Evolutionary conservation across 257 asterid genomes (phyloP).

Genomic region (Agastache rugosa): DNA sequence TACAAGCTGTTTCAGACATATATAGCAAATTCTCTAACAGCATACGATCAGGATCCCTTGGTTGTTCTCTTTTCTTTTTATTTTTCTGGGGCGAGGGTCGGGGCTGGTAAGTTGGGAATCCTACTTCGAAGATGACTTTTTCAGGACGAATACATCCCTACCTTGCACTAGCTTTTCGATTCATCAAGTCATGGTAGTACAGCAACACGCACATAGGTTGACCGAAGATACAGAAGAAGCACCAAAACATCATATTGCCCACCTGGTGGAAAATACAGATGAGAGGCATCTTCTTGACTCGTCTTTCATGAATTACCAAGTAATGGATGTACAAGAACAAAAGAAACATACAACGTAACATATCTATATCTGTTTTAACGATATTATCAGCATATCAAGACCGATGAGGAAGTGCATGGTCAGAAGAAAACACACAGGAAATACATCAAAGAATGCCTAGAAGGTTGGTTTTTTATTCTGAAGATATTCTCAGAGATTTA

Average conservation of each 20-base stretch:
- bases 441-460: constrained; percentile 2
- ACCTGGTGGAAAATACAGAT: constrained; percentile 54
- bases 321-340: neutral
- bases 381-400: neutral
- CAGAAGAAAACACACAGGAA: no score
- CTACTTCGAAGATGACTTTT: neutral
- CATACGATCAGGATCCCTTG: neutral
- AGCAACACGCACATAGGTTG: constrained; percentile 93
- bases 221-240: constrained; percentile 83
- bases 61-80: neutral
- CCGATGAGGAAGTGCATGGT: neutral
- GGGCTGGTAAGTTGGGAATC: neutral
- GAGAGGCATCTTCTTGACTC: neutral
- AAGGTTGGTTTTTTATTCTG: neutral
- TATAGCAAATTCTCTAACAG: constrained; percentile 1
- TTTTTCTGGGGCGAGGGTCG: neutral
- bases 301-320: neutral
- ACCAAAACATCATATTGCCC: constrained; percentile 98
- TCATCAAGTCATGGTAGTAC: constrained; percentile 94
- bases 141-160: constrained; percentile 25
- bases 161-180: constrained; percentile 66
- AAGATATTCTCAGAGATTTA: neutral
- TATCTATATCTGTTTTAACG: no score
- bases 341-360: neutral
- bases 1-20: neutral